These are phyloP conservation scores for Arxiozyma slooffiae DNA, from an alignment of 1,139 yeast genomes.

Conservation along the genomic window DNA sequence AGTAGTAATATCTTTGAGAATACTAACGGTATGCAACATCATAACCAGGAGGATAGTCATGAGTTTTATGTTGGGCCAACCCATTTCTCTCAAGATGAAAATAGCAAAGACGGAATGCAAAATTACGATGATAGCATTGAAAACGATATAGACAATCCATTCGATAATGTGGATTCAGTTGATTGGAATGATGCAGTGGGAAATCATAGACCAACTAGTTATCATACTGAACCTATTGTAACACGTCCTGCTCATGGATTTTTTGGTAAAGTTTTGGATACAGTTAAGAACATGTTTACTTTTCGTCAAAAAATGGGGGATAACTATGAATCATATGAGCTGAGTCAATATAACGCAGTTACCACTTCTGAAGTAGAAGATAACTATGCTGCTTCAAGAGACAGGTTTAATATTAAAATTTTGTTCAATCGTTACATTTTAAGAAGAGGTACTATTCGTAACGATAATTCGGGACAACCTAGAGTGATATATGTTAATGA, in stretches of 20 bases:
- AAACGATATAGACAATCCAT: conserved; percentile 28
- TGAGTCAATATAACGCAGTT: conserved; percentile 25
- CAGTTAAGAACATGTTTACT: too few relatives aligned
- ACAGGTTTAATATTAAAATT: conserved; percentile 47
- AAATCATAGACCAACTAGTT: conserved; percentile 8
- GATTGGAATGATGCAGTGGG: conserved; percentile 11
- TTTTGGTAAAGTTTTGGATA: conserved; percentile 17
- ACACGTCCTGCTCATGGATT: conserved; percentile 14
- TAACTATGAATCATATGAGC: conserved; percentile 28
- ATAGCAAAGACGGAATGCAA: conserved; percentile 24
- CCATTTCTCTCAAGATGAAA: conserved; percentile 19
- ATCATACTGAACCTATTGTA: conserved; percentile 13
- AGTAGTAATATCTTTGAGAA: conserved; percentile 3
- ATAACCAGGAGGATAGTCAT: neutral
- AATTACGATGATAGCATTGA: conserved; percentile 20
- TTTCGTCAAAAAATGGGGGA: too few relatives aligned
- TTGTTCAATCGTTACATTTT: conserved; percentile 40
- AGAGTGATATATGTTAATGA: conserved; percentile 65
- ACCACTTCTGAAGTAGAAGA: conserved; percentile 20
- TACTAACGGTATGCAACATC: neutral
- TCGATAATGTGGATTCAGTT: conserved; percentile 12
- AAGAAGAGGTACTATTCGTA: conserved; percentile 32
- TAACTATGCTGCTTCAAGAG: conserved; percentile 26
- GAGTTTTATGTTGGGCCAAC: conserved; percentile 4
- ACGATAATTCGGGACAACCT: conserved; percentile 40